A percentile compares a stretch with the other conserved stretches of the same genome.
These are phyloP conservation scores for Podospora comata DNA, from an alignment of 495 filamentous ascomycete species.

Conservation along the genomic window DNA sequence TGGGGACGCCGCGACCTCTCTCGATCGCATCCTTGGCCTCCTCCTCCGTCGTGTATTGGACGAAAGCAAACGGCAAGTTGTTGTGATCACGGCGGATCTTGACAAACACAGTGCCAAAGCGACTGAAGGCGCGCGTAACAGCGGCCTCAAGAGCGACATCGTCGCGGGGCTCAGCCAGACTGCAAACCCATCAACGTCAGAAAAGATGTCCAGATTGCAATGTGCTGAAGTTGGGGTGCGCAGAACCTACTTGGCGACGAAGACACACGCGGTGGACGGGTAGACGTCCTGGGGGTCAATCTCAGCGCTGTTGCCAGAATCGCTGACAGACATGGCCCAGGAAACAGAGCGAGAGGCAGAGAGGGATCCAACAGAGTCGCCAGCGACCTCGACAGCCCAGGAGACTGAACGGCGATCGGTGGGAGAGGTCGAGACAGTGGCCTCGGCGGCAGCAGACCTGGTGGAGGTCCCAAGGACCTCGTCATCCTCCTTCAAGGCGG, in stretches of 20 bases:
- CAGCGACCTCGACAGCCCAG: neutral
- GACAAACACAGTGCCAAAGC: constrained; percentile 55
- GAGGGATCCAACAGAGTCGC: neutral
- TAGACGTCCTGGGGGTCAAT: constrained; percentile 55
- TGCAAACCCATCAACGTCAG: constrained; percentile 22
- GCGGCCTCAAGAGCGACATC: constrained; percentile 52
- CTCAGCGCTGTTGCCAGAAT: constrained; percentile 14
- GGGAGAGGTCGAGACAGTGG: too few species aligned
- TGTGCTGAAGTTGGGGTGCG: neutral
- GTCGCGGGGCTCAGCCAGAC: constrained; percentile 41
- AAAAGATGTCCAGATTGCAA: neutral
- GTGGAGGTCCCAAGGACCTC: neutral
- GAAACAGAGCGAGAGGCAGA: neutral
- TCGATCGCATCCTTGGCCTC: constrained; percentile 50
- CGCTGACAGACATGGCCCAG: neutral
- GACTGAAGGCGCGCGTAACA: constrained; percentile 50
- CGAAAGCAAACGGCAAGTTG: constrained; percentile 63
- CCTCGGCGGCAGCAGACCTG: neutral
- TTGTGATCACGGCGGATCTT: constrained; percentile 58
- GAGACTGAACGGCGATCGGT: too few species aligned
- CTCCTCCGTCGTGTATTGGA: constrained; percentile 51
- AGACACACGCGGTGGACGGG: constrained; percentile 55
- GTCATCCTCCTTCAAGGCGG: neutral
- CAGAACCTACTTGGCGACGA: constrained; percentile 61
- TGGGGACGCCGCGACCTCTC: constrained; percentile 44